Conservation (phyloP, 441 rosid genomes). For the Euphorbia schlechtendalii region DNA sequence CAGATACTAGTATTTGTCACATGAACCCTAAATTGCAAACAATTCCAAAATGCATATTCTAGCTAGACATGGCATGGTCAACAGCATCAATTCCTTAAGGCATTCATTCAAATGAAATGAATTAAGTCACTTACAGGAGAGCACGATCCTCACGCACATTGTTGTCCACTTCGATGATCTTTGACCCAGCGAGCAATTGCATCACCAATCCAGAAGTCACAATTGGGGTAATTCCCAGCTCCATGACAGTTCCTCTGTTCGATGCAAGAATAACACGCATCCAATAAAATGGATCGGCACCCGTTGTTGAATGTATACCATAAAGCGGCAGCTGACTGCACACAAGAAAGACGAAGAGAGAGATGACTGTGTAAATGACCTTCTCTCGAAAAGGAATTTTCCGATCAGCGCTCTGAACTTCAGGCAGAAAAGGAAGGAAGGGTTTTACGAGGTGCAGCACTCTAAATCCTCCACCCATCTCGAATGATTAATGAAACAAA, state of each 20-base stretch:
- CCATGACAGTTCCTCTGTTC: too few relatives aligned
- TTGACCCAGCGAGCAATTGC: too few relatives aligned
- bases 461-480: slow-evolving; percentile 79
- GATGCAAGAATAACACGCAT: too few relatives aligned
- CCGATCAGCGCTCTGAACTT: slow-evolving; percentile 64
- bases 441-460: slow-evolving; percentile 83
- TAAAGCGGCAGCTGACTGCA: slow-evolving; percentile 89
- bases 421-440: slow-evolving; percentile 60
- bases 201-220: too few relatives aligned
- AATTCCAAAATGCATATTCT: neutral
- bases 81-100: too few relatives aligned
- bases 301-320: slow-evolving; percentile 81
- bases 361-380: slow-evolving; percentile 75
- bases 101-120: too few relatives aligned
- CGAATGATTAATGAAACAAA: neutral
- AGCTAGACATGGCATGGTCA: too few relatives aligned
- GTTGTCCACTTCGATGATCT: too few relatives aligned
- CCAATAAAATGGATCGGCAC: slow-evolving; percentile 39
- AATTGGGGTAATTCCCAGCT: too few relatives aligned
- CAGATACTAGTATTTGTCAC: neutral
- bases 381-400: slow-evolving; percentile 81
- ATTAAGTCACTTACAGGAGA: too few relatives aligned
- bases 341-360: slow-evolving; percentile 73
- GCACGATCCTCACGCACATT: too few relatives aligned
- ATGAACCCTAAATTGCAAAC: neutral